Percentiles rank a stretch among this genome's conserved stretches.
Evolutionary conservation across 768 basidiomycete genomes (phyloP).

Genomic region (Cystofilobasidium ferigula): DNA sequence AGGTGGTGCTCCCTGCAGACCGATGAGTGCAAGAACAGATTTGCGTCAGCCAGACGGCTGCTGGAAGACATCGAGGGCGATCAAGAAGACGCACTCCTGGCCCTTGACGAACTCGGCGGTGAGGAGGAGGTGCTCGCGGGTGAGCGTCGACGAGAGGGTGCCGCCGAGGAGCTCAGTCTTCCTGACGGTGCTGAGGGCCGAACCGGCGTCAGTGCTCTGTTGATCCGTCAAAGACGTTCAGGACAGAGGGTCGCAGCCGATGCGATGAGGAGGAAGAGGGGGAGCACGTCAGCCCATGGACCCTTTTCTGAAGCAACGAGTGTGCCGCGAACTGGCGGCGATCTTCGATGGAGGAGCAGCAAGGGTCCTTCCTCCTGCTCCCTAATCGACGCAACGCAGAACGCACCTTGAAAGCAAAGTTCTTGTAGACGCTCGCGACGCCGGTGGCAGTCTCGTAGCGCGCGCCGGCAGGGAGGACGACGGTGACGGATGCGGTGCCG

Average conservation of each 20-base stretch:
- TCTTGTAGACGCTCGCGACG: slow-evolving; percentile 86
- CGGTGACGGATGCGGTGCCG: slow-evolving; percentile 63
- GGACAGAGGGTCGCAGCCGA: too few species aligned
- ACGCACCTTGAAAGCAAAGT: slow-evolving; percentile 96
- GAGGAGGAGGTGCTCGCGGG: slow-evolving; percentile 80
- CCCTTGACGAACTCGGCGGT: slow-evolving; percentile 91
- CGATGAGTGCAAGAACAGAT: slow-evolving; percentile 13
- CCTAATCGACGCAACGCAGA: neutral
- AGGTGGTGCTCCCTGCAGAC: slow-evolving; percentile 62
- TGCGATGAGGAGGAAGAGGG: too few species aligned
- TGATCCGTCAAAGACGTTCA: too few species aligned
- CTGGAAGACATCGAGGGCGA: neutral
- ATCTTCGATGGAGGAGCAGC: too few species aligned
- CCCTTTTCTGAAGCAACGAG: neutral
- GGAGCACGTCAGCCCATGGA: too few species aligned
- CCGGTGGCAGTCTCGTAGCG: slow-evolving; percentile 80
- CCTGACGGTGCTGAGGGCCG: slow-evolving; percentile 77
- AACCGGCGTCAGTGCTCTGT: slow-evolving; percentile 77
- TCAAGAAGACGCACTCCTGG: slow-evolving; percentile 78
- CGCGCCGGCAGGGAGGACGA: slow-evolving; percentile 85
- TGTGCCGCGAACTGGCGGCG: neutral
- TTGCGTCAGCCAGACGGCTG: neutral
- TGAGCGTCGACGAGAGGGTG: slow-evolving; percentile 68
- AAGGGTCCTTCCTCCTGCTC: too few species aligned
- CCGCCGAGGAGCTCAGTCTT: slow-evolving; percentile 92